Conservation (phyloP, 2,329 filamentous ascomycete genomes). For the Alternaria sp. region DNA sequence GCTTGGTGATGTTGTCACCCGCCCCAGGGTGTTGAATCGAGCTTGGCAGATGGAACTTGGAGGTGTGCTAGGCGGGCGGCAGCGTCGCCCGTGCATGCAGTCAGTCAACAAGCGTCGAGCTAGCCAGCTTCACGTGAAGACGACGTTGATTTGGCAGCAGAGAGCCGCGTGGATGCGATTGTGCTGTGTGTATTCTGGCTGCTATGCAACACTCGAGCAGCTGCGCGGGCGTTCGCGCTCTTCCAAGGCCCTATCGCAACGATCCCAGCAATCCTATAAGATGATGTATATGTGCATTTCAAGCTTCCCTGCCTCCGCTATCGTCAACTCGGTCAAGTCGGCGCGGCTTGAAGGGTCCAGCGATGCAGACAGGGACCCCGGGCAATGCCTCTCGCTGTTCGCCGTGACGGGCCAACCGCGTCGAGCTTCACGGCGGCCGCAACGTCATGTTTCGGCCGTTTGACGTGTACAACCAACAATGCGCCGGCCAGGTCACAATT, state of each 20-base stretch:
- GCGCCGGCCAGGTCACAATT: constrained; percentile 4
- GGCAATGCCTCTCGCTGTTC: background rate
- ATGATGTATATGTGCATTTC: background rate
- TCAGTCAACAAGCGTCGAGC: constrained; percentile 5
- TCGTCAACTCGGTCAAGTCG: background rate
- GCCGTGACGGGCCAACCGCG: constrained; percentile 5
- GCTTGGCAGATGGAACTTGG: constrained; percentile 6
- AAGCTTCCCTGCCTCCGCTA: background rate
- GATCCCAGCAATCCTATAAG: background rate
- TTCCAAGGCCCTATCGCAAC: background rate
- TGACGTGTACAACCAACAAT: constrained; percentile 10
- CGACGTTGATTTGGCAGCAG: background rate
- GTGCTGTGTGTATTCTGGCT: background rate
- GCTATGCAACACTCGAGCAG: background rate
- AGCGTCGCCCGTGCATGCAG: constrained; percentile 9
- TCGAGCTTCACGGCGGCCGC: background rate
- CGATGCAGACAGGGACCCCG: background rate
- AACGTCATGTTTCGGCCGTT: constrained; percentile 12
- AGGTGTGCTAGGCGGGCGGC: constrained; percentile 12
- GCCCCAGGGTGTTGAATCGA: constrained; percentile 6
- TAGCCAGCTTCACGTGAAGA: constrained; percentile 2
- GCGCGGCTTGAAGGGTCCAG: constrained; percentile 1
- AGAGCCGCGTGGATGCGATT: background rate
- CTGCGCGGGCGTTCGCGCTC: background rate
- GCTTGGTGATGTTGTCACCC: constrained; percentile 11